Percentiles rank a stretch among this genome's conserved stretches.
phyloP scores from a whole-genome alignment of 768 basidiomycete genomes.

The Hypholoma sublateritium region DNA sequence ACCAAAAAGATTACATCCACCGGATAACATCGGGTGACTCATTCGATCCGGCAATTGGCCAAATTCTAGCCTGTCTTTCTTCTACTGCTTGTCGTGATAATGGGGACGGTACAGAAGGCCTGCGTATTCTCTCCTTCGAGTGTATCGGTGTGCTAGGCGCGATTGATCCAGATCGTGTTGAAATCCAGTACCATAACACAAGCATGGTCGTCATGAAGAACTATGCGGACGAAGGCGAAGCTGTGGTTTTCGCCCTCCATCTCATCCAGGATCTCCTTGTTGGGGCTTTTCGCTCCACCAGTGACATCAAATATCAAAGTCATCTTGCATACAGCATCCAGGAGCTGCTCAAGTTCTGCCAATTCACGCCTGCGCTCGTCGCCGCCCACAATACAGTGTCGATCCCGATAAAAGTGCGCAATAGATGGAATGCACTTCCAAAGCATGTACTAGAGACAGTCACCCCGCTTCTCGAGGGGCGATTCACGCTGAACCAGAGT shows the following conservation, averaged over 20 bases:
- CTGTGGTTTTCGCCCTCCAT: slow-evolving; percentile 77
- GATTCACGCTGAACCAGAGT: slow-evolving; percentile 54
- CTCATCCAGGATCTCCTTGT: slow-evolving; percentile 86
- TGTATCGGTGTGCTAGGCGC: slow-evolving; percentile 93
- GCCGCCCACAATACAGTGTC: slow-evolving; percentile 46
- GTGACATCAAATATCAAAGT: slow-evolving; percentile 89
- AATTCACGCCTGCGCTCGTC: slow-evolving; percentile 78
- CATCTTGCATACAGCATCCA: slow-evolving; percentile 91
- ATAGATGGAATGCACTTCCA: slow-evolving; percentile 77
- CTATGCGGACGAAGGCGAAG: slow-evolving; percentile 77
- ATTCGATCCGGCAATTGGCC: slow-evolving; percentile 77
- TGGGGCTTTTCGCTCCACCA: slow-evolving; percentile 88
- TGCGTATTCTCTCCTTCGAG: slow-evolving; percentile 78
- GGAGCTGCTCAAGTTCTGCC: slow-evolving; percentile 84
- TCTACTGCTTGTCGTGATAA: slow-evolving; percentile 68
- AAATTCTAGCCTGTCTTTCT: slow-evolving; percentile 66
- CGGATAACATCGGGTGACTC: slow-evolving; percentile 78
- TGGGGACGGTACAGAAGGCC: slow-evolving; percentile 66
- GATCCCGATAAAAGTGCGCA: slow-evolving; percentile 64
- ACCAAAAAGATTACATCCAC: slow-evolving; percentile 53
- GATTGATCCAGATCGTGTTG: slow-evolving; percentile 91
- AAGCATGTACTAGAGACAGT: slow-evolving; percentile 85
- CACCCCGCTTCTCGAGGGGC: slow-evolving; percentile 75
- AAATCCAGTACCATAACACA: slow-evolving; percentile 55
- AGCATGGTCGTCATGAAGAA: slow-evolving; percentile 77